phyloP scores from a whole-genome alignment of 805 yeast genomes.

The Maudiozyma serrabonitensis region DNA sequence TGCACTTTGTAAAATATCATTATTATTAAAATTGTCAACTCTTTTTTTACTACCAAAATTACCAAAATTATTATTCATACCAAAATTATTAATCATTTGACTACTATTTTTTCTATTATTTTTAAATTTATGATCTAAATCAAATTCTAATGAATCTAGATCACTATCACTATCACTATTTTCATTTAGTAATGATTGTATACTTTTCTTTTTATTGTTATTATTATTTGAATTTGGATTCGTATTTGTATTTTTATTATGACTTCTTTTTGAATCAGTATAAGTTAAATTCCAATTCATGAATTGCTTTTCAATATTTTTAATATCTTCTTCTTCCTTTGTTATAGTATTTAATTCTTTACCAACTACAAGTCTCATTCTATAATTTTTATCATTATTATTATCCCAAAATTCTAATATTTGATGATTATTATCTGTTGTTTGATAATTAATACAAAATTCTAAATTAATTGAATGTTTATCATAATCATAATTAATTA shows the following conservation, averaged over 20 bases:
- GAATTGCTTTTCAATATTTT: not conserved
- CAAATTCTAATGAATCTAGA: not conserved
- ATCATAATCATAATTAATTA: conserved; percentile 4
- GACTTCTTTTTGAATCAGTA: not conserved
- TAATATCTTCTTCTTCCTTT: not conserved
- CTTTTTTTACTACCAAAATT: not conserved
- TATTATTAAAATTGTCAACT: not conserved
- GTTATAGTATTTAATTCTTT: not conserved
- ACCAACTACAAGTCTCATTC: conserved; percentile 10
- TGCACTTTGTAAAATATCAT: conserved; percentile 4
- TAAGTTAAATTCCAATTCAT: conserved; percentile 1
- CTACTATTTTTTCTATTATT: not conserved
- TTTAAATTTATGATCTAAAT: not conserved
- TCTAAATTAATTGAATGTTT: conserved; percentile 9
- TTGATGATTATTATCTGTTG: conserved; percentile 8
- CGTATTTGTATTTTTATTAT: not conserved
- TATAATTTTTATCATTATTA: conserved; percentile 21
- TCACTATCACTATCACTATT: not conserved
- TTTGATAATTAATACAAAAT: conserved; percentile 24
- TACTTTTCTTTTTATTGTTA: not conserved
- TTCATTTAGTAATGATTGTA: not conserved
- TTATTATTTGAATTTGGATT: not conserved
- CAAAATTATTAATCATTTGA: not conserved
- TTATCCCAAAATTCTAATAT: conserved; percentile 25
- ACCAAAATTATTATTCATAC: not conserved